A percentile compares a stretch with the other conserved stretches of the same genome.
phyloP scores from a whole-genome alignment of 2,329 filamentous ascomycete genomes.

The Zymoseptoria pseudotritici region DNA sequence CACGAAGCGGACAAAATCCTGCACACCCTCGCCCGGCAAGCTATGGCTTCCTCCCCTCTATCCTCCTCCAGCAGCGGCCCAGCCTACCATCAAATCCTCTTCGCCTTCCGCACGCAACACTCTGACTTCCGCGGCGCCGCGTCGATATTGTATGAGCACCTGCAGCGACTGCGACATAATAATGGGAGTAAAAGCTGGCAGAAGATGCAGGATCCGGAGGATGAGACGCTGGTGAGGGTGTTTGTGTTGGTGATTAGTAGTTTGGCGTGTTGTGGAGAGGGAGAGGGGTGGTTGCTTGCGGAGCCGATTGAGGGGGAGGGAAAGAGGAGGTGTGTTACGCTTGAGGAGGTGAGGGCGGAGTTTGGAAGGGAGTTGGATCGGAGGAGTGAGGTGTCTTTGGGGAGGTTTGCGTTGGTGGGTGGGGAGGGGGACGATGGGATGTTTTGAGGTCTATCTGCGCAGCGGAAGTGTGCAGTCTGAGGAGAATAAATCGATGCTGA shows the following conservation, averaged over 20 bases:
- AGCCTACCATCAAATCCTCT: conserved; percentile 82
- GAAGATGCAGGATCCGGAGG: conserved; percentile 34
- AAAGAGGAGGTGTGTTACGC: conserved; percentile 71
- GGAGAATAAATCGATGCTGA: too few species aligned
- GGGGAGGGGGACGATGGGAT: conserved; percentile 31
- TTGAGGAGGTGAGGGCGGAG: conserved; percentile 78
- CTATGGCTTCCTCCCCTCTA: conserved; percentile 48
- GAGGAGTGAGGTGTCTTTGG: conserved; percentile 78
- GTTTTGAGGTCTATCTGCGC: conserved; percentile 10
- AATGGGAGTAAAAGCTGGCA: conserved; percentile 3
- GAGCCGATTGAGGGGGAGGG: conserved; percentile 37
- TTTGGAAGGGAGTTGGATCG: conserved; percentile 88
- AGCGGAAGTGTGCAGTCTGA: too few species aligned
- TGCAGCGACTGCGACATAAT: conserved; percentile 41
- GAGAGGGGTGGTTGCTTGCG: conserved; percentile 76
- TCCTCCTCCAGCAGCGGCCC: conserved; percentile 30
- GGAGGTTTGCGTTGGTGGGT: conserved; percentile 69
- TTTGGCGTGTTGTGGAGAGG: conserved; percentile 72
- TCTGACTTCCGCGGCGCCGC: conserved; percentile 78
- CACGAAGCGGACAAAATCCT: conserved; percentile 74
- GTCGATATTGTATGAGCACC: conserved; percentile 48
- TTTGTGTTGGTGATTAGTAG: conserved; percentile 92
- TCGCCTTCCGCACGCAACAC: conserved; percentile 78
- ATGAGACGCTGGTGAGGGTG: conserved; percentile 57
- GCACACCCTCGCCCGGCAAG: conserved; percentile 60